phyloP scores from a whole-genome alignment of 2,329 filamentous ascomycete species.

The Exophiala viscosa region DNA sequence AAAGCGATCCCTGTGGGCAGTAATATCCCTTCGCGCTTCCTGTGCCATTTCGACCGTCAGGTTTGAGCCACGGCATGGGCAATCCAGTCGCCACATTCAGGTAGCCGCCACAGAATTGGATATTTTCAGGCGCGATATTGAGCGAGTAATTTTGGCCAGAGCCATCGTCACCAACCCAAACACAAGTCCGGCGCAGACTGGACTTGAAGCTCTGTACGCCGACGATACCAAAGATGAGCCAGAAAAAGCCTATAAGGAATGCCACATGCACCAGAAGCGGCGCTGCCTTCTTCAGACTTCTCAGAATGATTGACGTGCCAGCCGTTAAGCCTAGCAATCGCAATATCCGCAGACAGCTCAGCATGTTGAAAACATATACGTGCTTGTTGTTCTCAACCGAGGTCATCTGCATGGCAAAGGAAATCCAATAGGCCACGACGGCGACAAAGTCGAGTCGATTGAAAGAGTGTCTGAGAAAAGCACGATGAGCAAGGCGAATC shows the following conservation, averaged over 20 bases:
- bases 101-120: slow-evolving; percentile 84
- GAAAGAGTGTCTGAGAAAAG: slow-evolving; percentile 91
- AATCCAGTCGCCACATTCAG: slow-evolving; percentile 58
- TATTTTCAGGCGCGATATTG: slow-evolving; percentile 54
- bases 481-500: slow-evolving; percentile 79
- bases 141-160: slow-evolving; percentile 37
- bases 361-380: slow-evolving; percentile 90
- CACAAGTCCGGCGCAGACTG: slow-evolving; percentile 71
- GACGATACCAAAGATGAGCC: slow-evolving; percentile 94
- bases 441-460: slow-evolving; percentile 94
- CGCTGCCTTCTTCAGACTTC: slow-evolving; percentile 92
- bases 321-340: slow-evolving; percentile 87
- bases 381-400: slow-evolving; percentile 67
- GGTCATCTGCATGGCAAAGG: slow-evolving; percentile 68
- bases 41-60: slow-evolving; percentile 52
- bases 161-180: slow-evolving; percentile 65
- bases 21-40: slow-evolving; percentile 73
- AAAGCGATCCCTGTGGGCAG: slow-evolving; percentile 78
- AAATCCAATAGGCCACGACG: slow-evolving; percentile 91
- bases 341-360: slow-evolving; percentile 89
- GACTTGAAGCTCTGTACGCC: slow-evolving; percentile 95
- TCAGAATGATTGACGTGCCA: slow-evolving; percentile 91
- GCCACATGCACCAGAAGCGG: slow-evolving; percentile 88
- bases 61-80: slow-evolving; percentile 64
- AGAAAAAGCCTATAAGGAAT: slow-evolving; percentile 94